Conservation (phyloP, 2,329 filamentous ascomycete species). For the Cryphonectria naterciae region DNA sequence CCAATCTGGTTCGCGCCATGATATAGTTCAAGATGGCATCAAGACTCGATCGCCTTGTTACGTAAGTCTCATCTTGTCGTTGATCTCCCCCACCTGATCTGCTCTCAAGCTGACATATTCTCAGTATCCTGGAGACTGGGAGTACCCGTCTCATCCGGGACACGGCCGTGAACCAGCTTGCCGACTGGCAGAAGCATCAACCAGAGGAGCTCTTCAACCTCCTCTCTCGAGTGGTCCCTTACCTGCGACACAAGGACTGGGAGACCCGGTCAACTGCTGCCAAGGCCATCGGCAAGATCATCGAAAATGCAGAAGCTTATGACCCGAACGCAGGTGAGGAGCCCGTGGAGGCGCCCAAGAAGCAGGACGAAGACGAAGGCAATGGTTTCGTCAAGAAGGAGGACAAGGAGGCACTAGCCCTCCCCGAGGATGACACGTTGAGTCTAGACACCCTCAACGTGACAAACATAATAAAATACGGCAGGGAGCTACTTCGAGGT, state of each 20-base stretch:
- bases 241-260: slow-evolving; percentile 94
- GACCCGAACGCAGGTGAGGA: slow-evolving; percentile 83
- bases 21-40: slow-evolving; percentile 59
- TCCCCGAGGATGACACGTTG: slow-evolving; percentile 66
- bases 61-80: slow-evolving; percentile 60
- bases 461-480: slow-evolving; percentile 76
- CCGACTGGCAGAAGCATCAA: slow-evolving; percentile 97
- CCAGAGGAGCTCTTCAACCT: slow-evolving; percentile 97
- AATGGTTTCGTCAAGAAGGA: slow-evolving; percentile 51
- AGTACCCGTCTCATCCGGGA: slow-evolving; percentile 96
- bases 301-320: slow-evolving; percentile 83
- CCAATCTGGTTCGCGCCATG: slow-evolving; percentile 29
- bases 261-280: slow-evolving; percentile 92
- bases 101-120: slow-evolving; percentile 22
- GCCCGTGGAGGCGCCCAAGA: slow-evolving; percentile 35
- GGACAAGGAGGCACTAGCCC: slow-evolving; percentile 39
- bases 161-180: slow-evolving; percentile 94
- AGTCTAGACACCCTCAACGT: slow-evolving; percentile 78
- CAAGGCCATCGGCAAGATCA: slow-evolving; percentile 91
- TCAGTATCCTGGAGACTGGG: slow-evolving; percentile 91
- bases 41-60: slow-evolving; percentile 82
- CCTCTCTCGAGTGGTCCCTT: slow-evolving; percentile 90
- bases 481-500: slow-evolving; percentile 82
- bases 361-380: slow-evolving; percentile 51
- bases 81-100: background rate